Conservation (phyloP, 2,329 filamentous ascomycete species). For the Peltaster fructicola region DNA sequence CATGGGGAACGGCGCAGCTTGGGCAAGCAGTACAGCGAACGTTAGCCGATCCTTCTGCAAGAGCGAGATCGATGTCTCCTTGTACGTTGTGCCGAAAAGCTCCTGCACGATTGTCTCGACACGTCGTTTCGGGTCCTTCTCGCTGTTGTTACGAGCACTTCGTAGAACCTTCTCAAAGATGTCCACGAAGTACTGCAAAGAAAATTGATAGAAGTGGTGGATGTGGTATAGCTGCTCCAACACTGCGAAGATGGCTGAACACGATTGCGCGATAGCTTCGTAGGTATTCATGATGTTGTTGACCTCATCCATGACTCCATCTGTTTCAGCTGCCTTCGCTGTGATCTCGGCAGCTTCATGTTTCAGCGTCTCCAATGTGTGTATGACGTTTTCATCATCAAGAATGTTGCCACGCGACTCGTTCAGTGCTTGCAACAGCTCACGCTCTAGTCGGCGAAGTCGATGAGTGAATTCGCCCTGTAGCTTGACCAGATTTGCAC, state of each 20-base stretch:
- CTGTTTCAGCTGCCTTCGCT: conserved; percentile 86
- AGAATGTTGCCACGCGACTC: conserved; percentile 95
- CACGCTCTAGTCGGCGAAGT: conserved; percentile 85
- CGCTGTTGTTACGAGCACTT: conserved; percentile 59
- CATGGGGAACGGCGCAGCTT: conserved; percentile 92
- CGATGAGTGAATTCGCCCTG: conserved; percentile 99
- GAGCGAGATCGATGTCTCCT: conserved; percentile 80
- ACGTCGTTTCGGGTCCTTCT: conserved; percentile 38
- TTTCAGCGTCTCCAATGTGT: conserved; percentile 94
- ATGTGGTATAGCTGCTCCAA: conserved; percentile 94
- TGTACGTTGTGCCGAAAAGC: conserved; percentile 79
- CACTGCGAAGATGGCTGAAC: conserved; percentile 93
- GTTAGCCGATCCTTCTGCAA: conserved; percentile 90
- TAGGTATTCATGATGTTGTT: conserved; percentile 92
- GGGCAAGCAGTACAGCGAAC: conserved; percentile 82
- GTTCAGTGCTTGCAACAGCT: conserved; percentile 83
- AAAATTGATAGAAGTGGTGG: conserved; percentile 99
- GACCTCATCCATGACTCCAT: conserved; percentile 95
- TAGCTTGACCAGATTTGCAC: conserved; percentile 94
- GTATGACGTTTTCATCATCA: conserved; percentile 94
- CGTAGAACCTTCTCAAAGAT: conserved; percentile 90
- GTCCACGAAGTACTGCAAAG: conserved; percentile 90
- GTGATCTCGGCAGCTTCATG: conserved; percentile 94
- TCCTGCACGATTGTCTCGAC: conserved; percentile 82
- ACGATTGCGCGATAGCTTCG: conserved; percentile 79